Base-by-base conservation (phyloP, 805 yeast species). In the Teunomyces aglyptinius region DNA sequence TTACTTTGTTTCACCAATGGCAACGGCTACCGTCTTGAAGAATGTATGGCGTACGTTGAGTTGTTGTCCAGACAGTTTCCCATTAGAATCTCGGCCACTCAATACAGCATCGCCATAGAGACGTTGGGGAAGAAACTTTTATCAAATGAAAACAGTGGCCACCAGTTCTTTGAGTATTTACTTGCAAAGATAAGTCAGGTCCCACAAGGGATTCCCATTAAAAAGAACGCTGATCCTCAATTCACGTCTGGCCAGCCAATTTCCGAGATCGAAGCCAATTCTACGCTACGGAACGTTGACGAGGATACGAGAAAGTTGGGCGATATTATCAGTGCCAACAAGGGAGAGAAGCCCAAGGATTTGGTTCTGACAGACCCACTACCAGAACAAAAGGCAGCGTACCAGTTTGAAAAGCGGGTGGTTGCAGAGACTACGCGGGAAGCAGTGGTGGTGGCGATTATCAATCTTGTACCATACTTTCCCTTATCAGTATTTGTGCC, bases 51-150 rank as follows among this genome's bases (percentile, higher is more conserved):
- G 31, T 85, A 85, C 54, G 59, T 81, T 6, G 68, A 68, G 3
- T 63, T 80, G 16, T 67, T 81, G 1, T 56, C 79, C 6, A 51
- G 61, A 1, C 85, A 85, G 49, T 86, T 82, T 55, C 92, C 92
- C 0, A 49, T 49, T 0, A 55, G 71, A 1, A 54, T 86, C 15
- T 78, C 87, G 0, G 64, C 81, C 3, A 57, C 61, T 6, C 92
- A 85, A 57, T 64, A 83, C 16, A 70, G 71, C 19, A 70, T 82
- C 16, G 89, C 87, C 0, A 64, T 81, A 15, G 82, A 76, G 52
- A 75, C 82, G 0, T 63, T 83, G 24, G 80, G 86, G 0, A 71
- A 75, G 49, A 64, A 62, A 42, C 50, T 68, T 16, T 51, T 72
- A 43, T 57, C 69, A 0, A 51, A 49, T 10, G 33, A 44, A 4